A percentile compares a stretch with the other conserved stretches of the same genome.
phyloP scores from a whole-genome alignment of 2,329 filamentous ascomycete genomes.

The Talaromyces sp. region DNA sequence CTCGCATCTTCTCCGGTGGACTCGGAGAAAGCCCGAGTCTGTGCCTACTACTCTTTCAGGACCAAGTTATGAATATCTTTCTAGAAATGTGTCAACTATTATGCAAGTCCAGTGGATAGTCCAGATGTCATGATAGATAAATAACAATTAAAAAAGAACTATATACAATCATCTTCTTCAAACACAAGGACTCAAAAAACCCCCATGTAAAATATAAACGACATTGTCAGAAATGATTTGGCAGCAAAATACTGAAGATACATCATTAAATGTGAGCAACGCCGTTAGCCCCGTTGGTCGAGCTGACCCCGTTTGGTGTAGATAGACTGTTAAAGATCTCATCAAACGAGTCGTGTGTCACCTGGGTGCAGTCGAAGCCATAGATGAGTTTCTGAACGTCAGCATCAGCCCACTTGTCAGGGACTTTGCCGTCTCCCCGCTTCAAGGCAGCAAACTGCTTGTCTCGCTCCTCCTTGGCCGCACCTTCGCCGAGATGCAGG shows the following conservation, averaged over 20 bases:
- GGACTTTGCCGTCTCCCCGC: slow-evolving; percentile 42
- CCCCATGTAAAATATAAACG: neutral
- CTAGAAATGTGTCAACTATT: neutral
- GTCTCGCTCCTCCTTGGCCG: slow-evolving; percentile 55
- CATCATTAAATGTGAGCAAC: neutral
- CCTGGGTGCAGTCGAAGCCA: slow-evolving; percentile 56
- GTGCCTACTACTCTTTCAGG: neutral
- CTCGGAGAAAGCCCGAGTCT: neutral
- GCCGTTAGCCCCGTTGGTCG: neutral
- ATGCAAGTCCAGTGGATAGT: neutral
- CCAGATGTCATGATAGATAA: neutral
- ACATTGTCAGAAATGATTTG: neutral
- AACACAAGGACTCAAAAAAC: neutral
- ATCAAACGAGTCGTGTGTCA: slow-evolving; percentile 50
- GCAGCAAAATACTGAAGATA: neutral
- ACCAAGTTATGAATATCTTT: neutral
- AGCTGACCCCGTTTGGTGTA: neutral
- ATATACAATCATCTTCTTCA: neutral
- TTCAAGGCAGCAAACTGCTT: slow-evolving; percentile 51
- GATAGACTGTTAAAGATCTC: slow-evolving; percentile 34
- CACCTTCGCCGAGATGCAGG: slow-evolving; percentile 54
- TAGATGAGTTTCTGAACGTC: slow-evolving; percentile 65
- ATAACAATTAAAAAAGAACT: neutral
- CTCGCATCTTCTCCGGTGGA: neutral
- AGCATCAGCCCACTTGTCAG: slow-evolving; percentile 66